These are phyloP conservation scores for Huntiella savannae DNA, from an alignment of 2,329 filamentous ascomycete species.

Conservation along the genomic window DNA sequence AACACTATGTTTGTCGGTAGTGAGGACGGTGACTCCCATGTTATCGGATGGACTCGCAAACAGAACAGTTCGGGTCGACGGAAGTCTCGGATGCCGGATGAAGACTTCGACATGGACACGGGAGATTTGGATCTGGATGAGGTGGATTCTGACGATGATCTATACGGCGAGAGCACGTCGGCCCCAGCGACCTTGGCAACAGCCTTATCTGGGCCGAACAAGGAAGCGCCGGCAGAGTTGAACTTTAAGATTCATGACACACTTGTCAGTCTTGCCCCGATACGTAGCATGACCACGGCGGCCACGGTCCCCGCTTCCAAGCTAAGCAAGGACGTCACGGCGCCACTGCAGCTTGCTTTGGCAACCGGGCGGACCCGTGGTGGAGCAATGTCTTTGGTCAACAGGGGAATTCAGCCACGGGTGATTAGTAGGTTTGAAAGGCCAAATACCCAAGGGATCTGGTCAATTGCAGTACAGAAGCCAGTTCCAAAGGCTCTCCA, in stretches of 20 bases:
- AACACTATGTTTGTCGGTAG: conserved; percentile 69
- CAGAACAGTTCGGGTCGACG: conserved; percentile 41
- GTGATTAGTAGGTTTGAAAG: conserved; percentile 53
- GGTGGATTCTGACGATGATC: conserved; percentile 44
- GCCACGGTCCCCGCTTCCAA: conserved; percentile 31
- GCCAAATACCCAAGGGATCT: conserved; percentile 55
- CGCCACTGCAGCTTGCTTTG: conserved; percentile 34
- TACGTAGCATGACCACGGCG: conserved; percentile 56
- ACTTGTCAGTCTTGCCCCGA: conserved; percentile 59
- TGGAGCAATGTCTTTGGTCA: conserved; percentile 56
- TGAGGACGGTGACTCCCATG: conserved; percentile 59
- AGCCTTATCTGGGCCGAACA: conserved; percentile 17
- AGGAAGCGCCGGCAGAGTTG: conserved; percentile 27
- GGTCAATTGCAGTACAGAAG: conserved; percentile 58
- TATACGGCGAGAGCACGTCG: conserved; percentile 28
- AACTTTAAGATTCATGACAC: conserved; percentile 60
- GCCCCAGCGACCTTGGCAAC: neutral
- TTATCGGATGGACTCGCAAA: conserved; percentile 62
- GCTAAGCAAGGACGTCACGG: conserved; percentile 17
- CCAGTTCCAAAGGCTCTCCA: conserved; percentile 39
- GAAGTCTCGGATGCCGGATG: conserved; percentile 39
- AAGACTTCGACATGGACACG: conserved; percentile 27
- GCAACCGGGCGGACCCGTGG: conserved; percentile 45
- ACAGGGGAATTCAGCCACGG: conserved; percentile 56
- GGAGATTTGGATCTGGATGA: conserved; percentile 29